Percentiles rank a stretch among this genome's conserved stretches.
These are phyloP conservation scores for Ogataea hybrid DNA, from an alignment of 1,139 yeast species.

Conservation along the genomic window DNA sequence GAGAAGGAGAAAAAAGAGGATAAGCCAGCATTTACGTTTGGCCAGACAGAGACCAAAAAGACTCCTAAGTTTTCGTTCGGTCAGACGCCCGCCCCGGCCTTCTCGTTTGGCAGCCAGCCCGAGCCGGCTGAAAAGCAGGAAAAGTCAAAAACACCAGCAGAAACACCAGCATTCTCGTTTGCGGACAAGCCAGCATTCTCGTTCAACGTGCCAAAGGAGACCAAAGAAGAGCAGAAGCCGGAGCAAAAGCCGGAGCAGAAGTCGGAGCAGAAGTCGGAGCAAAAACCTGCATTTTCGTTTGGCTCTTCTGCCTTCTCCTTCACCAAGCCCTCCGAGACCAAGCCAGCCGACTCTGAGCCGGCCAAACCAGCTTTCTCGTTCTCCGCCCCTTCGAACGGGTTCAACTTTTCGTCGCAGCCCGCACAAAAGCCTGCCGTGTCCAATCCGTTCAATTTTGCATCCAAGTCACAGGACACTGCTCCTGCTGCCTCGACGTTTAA, in stretches of 20 bases:
- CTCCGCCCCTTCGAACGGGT: conserved; percentile 7
- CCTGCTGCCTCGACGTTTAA: conserved; percentile 17
- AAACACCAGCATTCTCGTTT: conserved; percentile 17
- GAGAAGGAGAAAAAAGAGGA: conserved; percentile 4
- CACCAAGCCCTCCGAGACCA: neutral
- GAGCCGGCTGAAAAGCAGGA: neutral
- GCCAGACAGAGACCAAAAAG: neutral
- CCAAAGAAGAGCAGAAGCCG: neutral
- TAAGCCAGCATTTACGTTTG: conserved; percentile 3
- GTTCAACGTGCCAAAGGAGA: conserved; percentile 1
- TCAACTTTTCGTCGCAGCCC: conserved; percentile 1
- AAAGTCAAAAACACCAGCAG: neutral
- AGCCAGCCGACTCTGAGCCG: neutral
- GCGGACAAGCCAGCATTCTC: conserved; percentile 11
- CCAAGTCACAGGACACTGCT: conserved; percentile 4
- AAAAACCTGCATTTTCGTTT: conserved; percentile 7
- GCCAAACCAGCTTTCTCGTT: conserved; percentile 8
- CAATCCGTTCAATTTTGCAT: conserved; percentile 13
- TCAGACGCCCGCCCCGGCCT: neutral
- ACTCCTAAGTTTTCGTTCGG: conserved; percentile 14
- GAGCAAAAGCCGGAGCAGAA: neutral
- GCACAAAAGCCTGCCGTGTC: conserved; percentile 13
- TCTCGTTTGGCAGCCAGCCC: neutral
- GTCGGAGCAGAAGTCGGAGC: neutral
- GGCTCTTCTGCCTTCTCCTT: conserved; percentile 7